Percentiles rank a stretch among this genome's conserved stretches.
Evolutionary conservation across 2,329 filamentous ascomycete species (phyloP).

Genomic region (Diaporthe destruens): DNA sequence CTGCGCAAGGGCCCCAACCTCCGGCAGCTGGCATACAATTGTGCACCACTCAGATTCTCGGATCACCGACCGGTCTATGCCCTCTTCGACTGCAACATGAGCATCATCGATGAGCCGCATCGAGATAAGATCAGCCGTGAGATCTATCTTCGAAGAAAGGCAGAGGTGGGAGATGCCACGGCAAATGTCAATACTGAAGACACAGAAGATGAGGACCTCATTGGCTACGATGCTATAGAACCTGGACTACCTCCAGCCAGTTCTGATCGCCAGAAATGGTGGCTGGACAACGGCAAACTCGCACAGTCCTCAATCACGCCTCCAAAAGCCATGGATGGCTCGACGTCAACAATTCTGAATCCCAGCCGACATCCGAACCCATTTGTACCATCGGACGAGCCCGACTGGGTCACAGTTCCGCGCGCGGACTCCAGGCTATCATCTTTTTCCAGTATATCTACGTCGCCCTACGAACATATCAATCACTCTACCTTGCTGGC

Average conservation of each 20-base stretch:
- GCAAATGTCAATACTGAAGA: conserved; percentile 68
- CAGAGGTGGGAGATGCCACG: conserved; percentile 73
- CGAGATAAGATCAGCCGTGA: conserved; percentile 80
- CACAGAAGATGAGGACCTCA: conserved; percentile 82
- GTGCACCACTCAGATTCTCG: conserved; percentile 86
- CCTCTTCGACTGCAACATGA: conserved; percentile 86
- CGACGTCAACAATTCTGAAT: conserved; percentile 74
- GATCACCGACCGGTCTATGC: conserved; percentile 97
- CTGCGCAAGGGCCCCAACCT: conserved; percentile 87
- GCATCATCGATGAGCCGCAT: conserved; percentile 79
- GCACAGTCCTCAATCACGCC: conserved; percentile 79
- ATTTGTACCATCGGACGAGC: conserved; percentile 78
- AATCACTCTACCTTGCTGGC: conserved; percentile 62
- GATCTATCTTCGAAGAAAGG: conserved; percentile 78
- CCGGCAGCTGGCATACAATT: conserved; percentile 84
- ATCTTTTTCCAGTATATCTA: conserved; percentile 68
- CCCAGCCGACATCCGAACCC: conserved; percentile 83
- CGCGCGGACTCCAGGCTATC: conserved; percentile 66
- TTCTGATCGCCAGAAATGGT: conserved; percentile 78
- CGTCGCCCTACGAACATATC: conserved; percentile 70
- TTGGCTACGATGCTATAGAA: conserved; percentile 86
- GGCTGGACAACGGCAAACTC: conserved; percentile 77
- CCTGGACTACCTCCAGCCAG: conserved; percentile 79
- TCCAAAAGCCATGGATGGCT: conserved; percentile 63
- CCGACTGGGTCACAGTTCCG: conserved; percentile 84